Evolutionary conservation across 805 yeast species (phyloP), one percentile per base, ranked within the genome.

Genomic region (Zygoascus bituminiphila): DNA sequence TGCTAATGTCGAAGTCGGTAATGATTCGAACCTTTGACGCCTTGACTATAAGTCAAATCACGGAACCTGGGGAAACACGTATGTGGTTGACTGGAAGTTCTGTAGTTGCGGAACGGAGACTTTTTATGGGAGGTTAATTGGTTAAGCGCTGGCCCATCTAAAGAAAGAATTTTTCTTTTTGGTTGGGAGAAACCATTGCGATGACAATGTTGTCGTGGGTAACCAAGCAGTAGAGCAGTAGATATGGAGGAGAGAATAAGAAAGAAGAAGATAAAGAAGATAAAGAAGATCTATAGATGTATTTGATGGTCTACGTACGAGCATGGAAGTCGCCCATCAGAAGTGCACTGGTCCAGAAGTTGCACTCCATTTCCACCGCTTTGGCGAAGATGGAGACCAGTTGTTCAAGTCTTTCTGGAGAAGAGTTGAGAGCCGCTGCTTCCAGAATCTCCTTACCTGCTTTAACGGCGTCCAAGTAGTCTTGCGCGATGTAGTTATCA

Each of bases 331-430:
- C 33, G 10, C 33, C 33, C 22, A 19, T n/a, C 33, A 45, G 41
- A 40, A 58, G 44, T 4, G 59, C 58, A 17, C 49, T 43, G 42
- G 75, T 73, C 95, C 95, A 85, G 60, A 85, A 85, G 20, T 68
- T 72, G 21, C 77, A 70, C 62, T 85, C 95, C 45, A 84, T 67
- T 42, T 64, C 62, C 12, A 81, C 73, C 8, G 81, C 88, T 24
- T 75, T 69, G 15, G 73, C 74, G 60, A 79, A 85, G 21, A 84
- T 78, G 42, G 74, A 73, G 1, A 77, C 73, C 44, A 84, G 64
- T 51, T 71, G 73, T 9, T 74, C 73, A 7, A 79, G 52, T 43
- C 81, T 68, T n/a, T 68, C 67, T 2, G 64, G 62, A 12, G 74
- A 64, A 17, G 76, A 67, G 0, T 67, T 65, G 7, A 57, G 61